Percentiles rank a stretch among this genome's conserved stretches.
Conservation (phyloP, 2,329 filamentous ascomycete genomes). For the Cercospora sesami region DNA sequence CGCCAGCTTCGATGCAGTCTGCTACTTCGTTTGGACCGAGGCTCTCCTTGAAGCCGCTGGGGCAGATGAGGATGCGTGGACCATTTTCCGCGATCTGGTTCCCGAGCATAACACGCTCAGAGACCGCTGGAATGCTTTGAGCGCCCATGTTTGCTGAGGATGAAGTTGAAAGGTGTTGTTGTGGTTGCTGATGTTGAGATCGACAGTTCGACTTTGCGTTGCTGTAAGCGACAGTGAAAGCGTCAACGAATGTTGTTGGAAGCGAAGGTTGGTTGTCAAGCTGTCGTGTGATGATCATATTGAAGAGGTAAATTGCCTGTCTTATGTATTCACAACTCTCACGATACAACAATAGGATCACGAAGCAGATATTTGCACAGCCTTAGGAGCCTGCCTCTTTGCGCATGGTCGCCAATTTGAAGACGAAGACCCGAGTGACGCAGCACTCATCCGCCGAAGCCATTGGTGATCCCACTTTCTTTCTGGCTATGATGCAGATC, state of each 20-base stretch:
- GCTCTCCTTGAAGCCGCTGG: slow-evolving; percentile 58
- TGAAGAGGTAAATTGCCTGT: background rate
- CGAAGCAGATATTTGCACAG: slow-evolving; percentile 9
- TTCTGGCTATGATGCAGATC: slow-evolving; percentile 3
- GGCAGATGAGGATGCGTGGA: slow-evolving; percentile 51
- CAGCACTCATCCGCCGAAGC: background rate
- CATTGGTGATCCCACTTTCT: slow-evolving; percentile 5
- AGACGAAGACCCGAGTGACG: slow-evolving; percentile 10
- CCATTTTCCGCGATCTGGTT: slow-evolving; percentile 26
- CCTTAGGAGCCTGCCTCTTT: slow-evolving; percentile 9
- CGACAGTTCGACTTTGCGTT: slow-evolving; percentile 1
- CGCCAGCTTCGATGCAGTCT: slow-evolving; percentile 53
- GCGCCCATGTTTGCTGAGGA: slow-evolving; percentile 14
- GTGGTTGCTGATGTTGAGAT: background rate
- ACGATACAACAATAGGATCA: background rate
- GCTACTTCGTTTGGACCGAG: slow-evolving; percentile 53
- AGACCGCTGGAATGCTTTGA: slow-evolving; percentile 16
- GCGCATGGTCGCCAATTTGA: slow-evolving; percentile 6
- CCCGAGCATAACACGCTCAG: slow-evolving; percentile 17
- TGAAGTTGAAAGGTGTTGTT: background rate
- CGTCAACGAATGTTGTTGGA: slow-evolving; percentile 8
- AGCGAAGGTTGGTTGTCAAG: slow-evolving; percentile 13
- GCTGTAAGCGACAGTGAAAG: slow-evolving; percentile 16
- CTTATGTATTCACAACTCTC: slow-evolving; percentile 1
- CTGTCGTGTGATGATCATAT: slow-evolving; percentile 3